These are phyloP conservation scores for Globisporangium iwayamae DNA, from an alignment of 352 stramenopile species.

Conservation along the genomic window DNA sequence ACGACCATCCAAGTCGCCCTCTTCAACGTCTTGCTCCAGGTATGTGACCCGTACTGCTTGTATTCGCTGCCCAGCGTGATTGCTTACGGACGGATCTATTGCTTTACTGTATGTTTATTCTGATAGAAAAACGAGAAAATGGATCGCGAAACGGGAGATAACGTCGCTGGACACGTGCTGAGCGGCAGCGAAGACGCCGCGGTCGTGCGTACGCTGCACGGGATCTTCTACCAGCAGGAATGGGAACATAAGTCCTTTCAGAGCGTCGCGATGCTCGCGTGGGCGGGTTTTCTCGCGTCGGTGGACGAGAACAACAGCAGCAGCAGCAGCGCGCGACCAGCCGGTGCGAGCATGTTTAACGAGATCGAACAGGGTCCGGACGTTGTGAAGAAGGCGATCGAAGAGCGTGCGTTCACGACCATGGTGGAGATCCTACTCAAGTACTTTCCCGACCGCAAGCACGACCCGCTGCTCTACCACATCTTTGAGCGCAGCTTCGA, in stretches of 20 bases:
- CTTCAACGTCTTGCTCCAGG: slow-evolving; percentile 51
- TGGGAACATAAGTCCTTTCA: slow-evolving; percentile 73
- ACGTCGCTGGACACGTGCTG: slow-evolving; percentile 38
- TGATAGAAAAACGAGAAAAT: slow-evolving; percentile 50
- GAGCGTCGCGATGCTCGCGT: slow-evolving; percentile 73
- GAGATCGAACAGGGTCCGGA: slow-evolving; percentile 42
- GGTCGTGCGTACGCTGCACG: slow-evolving; percentile 59
- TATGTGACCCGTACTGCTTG: neutral
- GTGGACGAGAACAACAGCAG: slow-evolving; percentile 26
- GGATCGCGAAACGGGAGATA: slow-evolving; percentile 57
- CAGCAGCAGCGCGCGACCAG: slow-evolving; percentile 19
- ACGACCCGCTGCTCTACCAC: slow-evolving; percentile 61
- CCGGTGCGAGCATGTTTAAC: slow-evolving; percentile 39
- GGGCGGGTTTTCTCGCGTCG: slow-evolving; percentile 55
- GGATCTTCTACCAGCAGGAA: slow-evolving; percentile 52
- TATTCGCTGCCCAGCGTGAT: neutral
- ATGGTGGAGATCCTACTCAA: slow-evolving; percentile 70
- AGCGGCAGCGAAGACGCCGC: slow-evolving; percentile 37
- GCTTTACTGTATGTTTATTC: neutral
- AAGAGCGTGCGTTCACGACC: slow-evolving; percentile 63
- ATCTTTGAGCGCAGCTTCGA: slow-evolving; percentile 74
- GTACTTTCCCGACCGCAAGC: slow-evolving; percentile 71
- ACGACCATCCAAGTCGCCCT: slow-evolving; percentile 68
- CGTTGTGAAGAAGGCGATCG: slow-evolving; percentile 73
- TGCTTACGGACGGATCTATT: neutral